Evolutionary conservation across 441 rosid genomes (phyloP).

Genomic region (Metrosideros polymorpha): DNA sequence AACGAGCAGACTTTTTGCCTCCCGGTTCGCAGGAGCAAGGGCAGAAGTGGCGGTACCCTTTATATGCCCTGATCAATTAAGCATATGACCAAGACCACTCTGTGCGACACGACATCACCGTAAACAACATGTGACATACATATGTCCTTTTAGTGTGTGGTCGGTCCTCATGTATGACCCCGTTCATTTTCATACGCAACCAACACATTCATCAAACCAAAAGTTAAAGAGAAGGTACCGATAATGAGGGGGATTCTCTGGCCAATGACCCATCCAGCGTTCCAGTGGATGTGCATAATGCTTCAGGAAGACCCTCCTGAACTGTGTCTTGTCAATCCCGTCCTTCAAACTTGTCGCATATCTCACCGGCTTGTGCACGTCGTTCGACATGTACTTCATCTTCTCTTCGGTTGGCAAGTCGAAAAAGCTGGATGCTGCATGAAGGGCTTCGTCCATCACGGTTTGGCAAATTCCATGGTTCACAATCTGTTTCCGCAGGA

Average conservation of each 20-base stretch:
- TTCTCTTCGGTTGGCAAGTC: constrained; percentile 34
- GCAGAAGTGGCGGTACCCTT: neutral
- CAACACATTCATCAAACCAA: neutral
- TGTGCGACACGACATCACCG: neutral
- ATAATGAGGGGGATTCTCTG: constrained; percentile 43
- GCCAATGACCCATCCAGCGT: constrained; percentile 52
- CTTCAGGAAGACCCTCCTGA: constrained; percentile 62
- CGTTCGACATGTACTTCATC: constrained; percentile 36
- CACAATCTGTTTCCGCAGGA: constrained; percentile 25
- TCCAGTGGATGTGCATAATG: constrained; percentile 58
- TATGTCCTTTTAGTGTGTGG: neutral
- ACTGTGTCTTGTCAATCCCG: constrained; percentile 37
- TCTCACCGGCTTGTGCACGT: constrained; percentile 50
- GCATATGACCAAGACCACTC: neutral
- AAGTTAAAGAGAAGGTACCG: constrained; percentile 7
- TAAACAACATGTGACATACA: neutral
- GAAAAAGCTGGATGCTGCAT: constrained; percentile 32
- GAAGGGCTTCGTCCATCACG: constrained; percentile 37
- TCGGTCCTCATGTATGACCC: neutral
- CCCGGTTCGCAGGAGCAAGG: neutral
- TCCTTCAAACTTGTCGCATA: constrained; percentile 49
- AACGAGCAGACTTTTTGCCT: neutral
- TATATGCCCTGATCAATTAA: neutral
- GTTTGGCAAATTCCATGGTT: constrained; percentile 48
- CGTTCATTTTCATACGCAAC: neutral